A percentile compares a stretch with the other conserved stretches of the same genome.
Conservation (phyloP, 495 filamentous ascomycete species). For the Aspergillus panamensis region DNA sequence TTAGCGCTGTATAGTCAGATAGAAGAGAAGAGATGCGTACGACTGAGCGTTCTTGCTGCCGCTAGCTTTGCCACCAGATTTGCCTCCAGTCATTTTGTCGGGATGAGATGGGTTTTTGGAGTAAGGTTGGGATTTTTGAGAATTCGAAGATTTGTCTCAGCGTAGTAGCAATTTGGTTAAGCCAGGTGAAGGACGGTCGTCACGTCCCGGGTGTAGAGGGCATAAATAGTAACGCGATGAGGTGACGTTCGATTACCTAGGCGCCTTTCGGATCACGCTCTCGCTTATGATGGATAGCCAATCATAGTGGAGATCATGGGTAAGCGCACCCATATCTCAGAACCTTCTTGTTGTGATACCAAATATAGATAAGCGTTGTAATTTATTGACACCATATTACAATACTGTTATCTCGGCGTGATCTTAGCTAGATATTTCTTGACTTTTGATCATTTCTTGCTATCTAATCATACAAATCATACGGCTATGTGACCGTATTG, state of each 20-base stretch:
- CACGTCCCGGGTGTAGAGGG: constrained; percentile 34
- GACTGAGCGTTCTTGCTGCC: constrained; percentile 96
- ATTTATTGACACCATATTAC: constrained; percentile 21
- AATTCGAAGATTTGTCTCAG: neutral
- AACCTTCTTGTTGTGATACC: constrained; percentile 21
- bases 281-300: constrained; percentile 47
- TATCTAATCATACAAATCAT: constrained; percentile 52
- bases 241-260: constrained; percentile 43
- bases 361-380: constrained; percentile 33
- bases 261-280: constrained; percentile 47
- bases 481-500: constrained; percentile 43
- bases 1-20: constrained; percentile 36
- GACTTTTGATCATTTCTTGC: constrained; percentile 27
- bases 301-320: constrained; percentile 37
- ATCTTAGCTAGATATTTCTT: constrained; percentile 15
- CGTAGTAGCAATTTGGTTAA: constrained; percentile 5
- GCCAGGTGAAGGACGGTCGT: constrained; percentile 23
- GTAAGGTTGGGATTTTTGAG: constrained; percentile 28
- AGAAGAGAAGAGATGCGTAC: constrained; percentile 53
- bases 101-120: constrained; percentile 22
- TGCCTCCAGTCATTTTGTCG: constrained; percentile 97
- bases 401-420: constrained; percentile 26
- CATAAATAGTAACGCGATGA: constrained; percentile 48
- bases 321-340: constrained; percentile 17
- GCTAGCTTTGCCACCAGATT: constrained; percentile 97